Base-by-base conservation (phyloP, 331 rosid genomes). In the Malus hybrid region DNA sequence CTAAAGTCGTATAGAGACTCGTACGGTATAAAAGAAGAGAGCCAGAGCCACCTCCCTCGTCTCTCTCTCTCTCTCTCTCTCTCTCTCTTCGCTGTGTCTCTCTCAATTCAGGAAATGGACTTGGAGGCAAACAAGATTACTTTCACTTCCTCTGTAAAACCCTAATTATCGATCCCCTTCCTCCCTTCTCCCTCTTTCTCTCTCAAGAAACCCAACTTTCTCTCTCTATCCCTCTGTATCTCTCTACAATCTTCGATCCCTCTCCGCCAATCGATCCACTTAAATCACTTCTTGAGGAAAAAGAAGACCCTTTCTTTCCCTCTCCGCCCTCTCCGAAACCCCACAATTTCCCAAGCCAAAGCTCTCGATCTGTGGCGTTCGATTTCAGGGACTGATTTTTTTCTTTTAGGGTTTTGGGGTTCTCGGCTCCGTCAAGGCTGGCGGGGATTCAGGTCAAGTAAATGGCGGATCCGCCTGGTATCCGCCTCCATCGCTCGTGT, bases 401-500 rank as follows among this genome's bases (percentile, higher is more conserved):
- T 58, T 55, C 15, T 22, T 63, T 63, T 73, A 72, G 82, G 90
- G 90, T 82, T 86, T 61, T 66, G 57, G 62, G 46, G 11, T 34
- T 39, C 15, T 77, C 1, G 33, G 74, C 64, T 79, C 53, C 63
- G 75, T 77, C 63, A 90, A 93, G 86, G 90, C 99, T 94, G 98
- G 97, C 95, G 87, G 82, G 84, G 63, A 79, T 84, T 55, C 34
- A 71, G 80, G 84, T 62, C 28, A 72, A 75, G 81, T 92, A 84
- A 90, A 95, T 95, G 98, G 91, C 90, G 97, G 99, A 89, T 95
- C 93, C 94, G 92, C 86, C 88, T 18, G 87, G 93, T 76, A 56
- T 89, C 97, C 86, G 94, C 88, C 39, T 16, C 46, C 5, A 12
- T 70, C 73, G 44, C 71, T 72, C 75, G 68, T 76, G 77, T 77